Percentiles rank a stretch among this genome's conserved stretches.
These are phyloP conservation scores for Aegilops tauschii DNA, from an alignment of 176 grass and related monocot genomes.

Conservation along the genomic window DNA sequence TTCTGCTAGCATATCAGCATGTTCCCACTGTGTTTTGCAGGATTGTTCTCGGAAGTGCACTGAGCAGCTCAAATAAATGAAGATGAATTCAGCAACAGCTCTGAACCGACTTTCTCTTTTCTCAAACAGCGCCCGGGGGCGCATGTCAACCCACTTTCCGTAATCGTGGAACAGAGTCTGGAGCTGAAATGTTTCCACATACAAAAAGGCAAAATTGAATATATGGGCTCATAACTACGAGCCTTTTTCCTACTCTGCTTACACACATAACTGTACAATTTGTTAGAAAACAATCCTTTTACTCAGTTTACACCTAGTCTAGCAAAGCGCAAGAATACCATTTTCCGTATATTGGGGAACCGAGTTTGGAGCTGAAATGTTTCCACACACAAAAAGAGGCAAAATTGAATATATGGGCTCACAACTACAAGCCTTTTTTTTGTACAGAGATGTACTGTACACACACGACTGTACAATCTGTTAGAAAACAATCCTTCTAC, in stretches of 20 bases:
- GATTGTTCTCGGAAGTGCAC: not conserved
- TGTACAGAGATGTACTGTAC: conserved; percentile 22
- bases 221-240: not conserved
- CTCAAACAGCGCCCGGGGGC: not conserved
- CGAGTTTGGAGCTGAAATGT: not conserved
- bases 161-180: not conserved
- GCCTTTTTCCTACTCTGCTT: conserved; percentile 16
- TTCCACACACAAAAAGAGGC: not conserved
- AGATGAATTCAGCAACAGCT: not conserved
- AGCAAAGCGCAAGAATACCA: conserved; percentile 10
- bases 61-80: not conserved
- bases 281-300: conserved; percentile 37
- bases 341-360: no score
- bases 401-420: conserved; percentile 16
- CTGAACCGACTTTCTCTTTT: not conserved
- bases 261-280: not conserved
- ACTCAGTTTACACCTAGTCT: conserved; percentile 23
- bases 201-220: conserved; percentile 13
- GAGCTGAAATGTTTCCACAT: not conserved
- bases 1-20: not conserved
- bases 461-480: conserved; percentile 10
- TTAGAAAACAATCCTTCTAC: conserved; percentile 35
- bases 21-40: not conserved
- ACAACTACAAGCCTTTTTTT: not conserved
- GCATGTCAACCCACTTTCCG: not conserved